Evolutionary conservation across 305 asterid genomes (phyloP).

Genomic region (Solanum hybrid): DNA sequence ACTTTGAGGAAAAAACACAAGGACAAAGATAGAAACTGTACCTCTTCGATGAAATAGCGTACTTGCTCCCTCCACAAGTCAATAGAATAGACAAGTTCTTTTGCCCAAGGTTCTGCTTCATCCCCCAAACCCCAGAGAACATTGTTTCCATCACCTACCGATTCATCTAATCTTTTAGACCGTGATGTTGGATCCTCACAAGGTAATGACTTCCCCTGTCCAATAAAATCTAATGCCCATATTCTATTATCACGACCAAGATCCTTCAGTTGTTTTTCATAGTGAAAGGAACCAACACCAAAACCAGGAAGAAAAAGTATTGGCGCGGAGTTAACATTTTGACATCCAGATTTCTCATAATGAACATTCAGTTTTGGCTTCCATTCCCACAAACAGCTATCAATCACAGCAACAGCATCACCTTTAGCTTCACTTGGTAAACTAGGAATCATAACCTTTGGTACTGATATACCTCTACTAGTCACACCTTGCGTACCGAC

Average conservation of each 20-base stretch:
- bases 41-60: constrained; percentile 60
- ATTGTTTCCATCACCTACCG: constrained; percentile 23
- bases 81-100: constrained; percentile 56
- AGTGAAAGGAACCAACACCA: constrained; percentile 94
- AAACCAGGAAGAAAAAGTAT: constrained; percentile 90
- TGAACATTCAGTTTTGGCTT: constrained; percentile 66
- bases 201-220: constrained; percentile 66
- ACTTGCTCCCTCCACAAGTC: constrained; percentile 82
- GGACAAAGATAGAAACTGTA: constrained; percentile 13
- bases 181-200: constrained; percentile 58
- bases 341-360: constrained; percentile 66
- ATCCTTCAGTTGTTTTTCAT: constrained; percentile 78
- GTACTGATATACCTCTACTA: constrained; percentile 27
- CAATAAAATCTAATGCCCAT: constrained; percentile 78
- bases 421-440: constrained; percentile 51
- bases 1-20: not conserved
- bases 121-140: constrained; percentile 82
- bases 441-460: constrained; percentile 65
- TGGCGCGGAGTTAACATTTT: constrained; percentile 56
- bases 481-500: constrained; percentile 13
- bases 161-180: constrained; percentile 16
- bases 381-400: constrained; percentile 76
- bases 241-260: constrained; percentile 74
- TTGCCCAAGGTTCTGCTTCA: constrained; percentile 69
- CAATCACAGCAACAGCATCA: constrained; percentile 39